Base-by-base conservation (phyloP, 805 yeast species). In the Maudiozyma turicensis region DNA sequence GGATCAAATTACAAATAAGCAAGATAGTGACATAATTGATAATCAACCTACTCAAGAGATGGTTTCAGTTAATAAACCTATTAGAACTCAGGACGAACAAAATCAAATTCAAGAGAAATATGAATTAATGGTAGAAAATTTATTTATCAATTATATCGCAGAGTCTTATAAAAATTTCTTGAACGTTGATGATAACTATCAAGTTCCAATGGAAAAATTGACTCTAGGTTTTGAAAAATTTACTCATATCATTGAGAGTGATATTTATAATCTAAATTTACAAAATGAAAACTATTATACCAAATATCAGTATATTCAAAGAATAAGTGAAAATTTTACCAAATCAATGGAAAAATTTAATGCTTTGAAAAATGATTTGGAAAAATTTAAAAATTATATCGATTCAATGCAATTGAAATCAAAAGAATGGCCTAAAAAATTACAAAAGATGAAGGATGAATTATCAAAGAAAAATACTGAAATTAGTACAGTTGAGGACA, bases 351-450 rank as follows among this genome's bases (percentile, higher is more conserved):
- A 76, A 58, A 81, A 82, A 60, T 65, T 79, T 5, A 72, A 71
- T 52, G 85, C 87, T 1, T 68, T 88, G 48, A 84, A 82, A 54
- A 77, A 78, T 52, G 96, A 88, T 63, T 71, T 84, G 41, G 69
- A 70, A 42, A 84, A 84, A 63, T 84, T 86, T 58, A 75, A 77
- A 56, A 82, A 80, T n/a, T 86, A 84, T 59, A 80, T 85, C 47
- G 78, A 78, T 42, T 72, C 78, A 7, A 81, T 85, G 78, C 77
- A 80, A 55, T 69, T 70, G n/a, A 72, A 86, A 52, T 82, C 81
- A 54, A 55, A 63, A 11, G 81, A 80, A 60, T 85, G 95, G 93
- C 72, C 75, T 2, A 54, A 65, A 14, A 76, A 79, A 42, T 61
- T 87, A 45, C 69, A 72, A n/a, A 78, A 78, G 54, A 75, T 85